Evolutionary conservation across 192 early-diverging fungal species (phyloP), one percentile per base, ranked within the genome.

Genomic region (Geranomyces variabilis): DNA sequence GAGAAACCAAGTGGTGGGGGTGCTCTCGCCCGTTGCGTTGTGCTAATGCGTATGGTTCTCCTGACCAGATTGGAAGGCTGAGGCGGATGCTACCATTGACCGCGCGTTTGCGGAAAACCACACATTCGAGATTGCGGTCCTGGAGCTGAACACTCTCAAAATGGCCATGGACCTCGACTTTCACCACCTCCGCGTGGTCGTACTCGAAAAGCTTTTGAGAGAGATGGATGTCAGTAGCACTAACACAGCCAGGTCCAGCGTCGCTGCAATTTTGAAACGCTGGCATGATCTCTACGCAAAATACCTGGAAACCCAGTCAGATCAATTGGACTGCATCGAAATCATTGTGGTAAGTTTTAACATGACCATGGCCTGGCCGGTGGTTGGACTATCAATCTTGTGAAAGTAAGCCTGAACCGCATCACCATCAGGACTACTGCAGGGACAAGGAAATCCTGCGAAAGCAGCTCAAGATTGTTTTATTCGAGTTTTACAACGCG

Each of bases 101-200:
- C 85, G 94, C 14, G 93, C 94, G 9, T 88, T 96, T 67, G 82
- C 79, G 22, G 93, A 95, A 58, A 79, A 85, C 49, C 93, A 94
- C 74, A 70, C 79, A 7, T 81, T 92, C 15, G 90, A 92, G 26
- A 89, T 88, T 65, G 86, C 94, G 12, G 84, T 83, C 8, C 77
- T 96, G 13, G 96, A 99, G 81, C 80, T 97, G 17, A 95, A 92
- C 62, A 90, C 90, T 5, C 79, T 95, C 56, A 92, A 94, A 48
- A 90, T 97, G 88, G 88, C 93, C 22, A 88, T 87, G 63, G 91
- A 96, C 78, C 89, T 90, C 19, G 87, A 86, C 13, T 93, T 91
- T 69, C 80, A 89, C 34, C 91, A 94, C 76, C 82, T 96, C 71
- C 86, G 93, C 9, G 80, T 81, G 45, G 80, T 90, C 13, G 83